Evolutionary conservation across 495 filamentous ascomycete species (phyloP).

Genomic region (Annulohypoxylon bovei): DNA sequence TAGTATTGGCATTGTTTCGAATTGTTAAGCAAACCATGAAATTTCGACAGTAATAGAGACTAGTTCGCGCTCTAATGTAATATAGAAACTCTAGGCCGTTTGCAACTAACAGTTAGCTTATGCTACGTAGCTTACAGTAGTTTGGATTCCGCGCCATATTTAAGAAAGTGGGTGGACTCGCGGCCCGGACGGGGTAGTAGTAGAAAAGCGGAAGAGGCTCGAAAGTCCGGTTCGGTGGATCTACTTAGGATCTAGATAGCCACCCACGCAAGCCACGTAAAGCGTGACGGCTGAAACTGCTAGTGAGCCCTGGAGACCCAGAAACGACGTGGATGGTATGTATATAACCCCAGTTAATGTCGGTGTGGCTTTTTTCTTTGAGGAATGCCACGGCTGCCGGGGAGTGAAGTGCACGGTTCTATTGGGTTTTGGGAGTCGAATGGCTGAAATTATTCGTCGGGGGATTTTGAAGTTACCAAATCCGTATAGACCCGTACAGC

Average conservation of each 20-base stretch:
- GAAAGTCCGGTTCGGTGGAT: constrained; percentile 14
- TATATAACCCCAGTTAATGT: constrained; percentile 30
- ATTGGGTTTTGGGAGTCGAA: constrained; percentile 16
- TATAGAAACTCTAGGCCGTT: constrained; percentile 2
- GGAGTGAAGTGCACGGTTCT: constrained; percentile 14
- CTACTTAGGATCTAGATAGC: constrained; percentile 10
- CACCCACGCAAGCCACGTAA: constrained; percentile 37
- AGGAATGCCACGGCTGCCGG: constrained; percentile 11
- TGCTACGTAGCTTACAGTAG: neutral
- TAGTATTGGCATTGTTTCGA: constrained; percentile 2
- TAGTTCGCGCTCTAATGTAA: neutral
- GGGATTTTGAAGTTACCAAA: constrained; percentile 20
- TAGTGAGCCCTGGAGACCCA: constrained; percentile 19
- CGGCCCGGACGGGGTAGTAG: constrained; percentile 16
- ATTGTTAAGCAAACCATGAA: neutral
- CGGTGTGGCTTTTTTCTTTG: constrained; percentile 34
- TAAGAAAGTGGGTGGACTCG: constrained; percentile 19
- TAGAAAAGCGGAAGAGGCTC: constrained; percentile 15
- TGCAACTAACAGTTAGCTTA: neutral
- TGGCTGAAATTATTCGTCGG: constrained; percentile 3
- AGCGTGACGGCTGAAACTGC: constrained; percentile 38
- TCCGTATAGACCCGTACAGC: constrained; percentile 21
- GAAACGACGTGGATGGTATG: constrained; percentile 35
- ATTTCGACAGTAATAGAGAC: neutral
- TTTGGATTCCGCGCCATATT: constrained; percentile 6